Conservation (phyloP, 2,329 filamentous ascomycete genomes). For the Metarhizium sp. region DNA sequence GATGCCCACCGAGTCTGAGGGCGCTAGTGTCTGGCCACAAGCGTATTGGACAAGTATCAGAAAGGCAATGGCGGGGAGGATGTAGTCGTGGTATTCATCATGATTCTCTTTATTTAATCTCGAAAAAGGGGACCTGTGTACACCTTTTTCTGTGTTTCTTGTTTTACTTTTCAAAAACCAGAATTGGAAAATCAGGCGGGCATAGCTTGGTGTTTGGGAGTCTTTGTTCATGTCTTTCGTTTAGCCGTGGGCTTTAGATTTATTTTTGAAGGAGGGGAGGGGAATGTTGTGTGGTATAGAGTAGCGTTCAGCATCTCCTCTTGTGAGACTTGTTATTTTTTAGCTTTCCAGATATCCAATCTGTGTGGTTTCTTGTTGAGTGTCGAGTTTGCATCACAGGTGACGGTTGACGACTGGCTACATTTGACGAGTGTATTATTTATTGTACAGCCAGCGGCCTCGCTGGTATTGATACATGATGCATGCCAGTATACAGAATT, state of each 20-base stretch:
- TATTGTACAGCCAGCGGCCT: conserved; percentile 7
- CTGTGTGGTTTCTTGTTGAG: no score
- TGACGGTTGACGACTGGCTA: background rate
- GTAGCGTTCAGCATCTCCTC: background rate
- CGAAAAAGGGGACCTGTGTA: conserved; percentile 9
- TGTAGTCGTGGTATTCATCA: conserved; percentile 9
- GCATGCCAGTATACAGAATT: no score
- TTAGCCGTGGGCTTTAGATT: conserved; percentile 1
- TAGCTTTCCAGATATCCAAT: no score
- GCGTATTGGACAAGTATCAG: conserved; percentile 53
- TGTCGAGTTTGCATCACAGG: no score
- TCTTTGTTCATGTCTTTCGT: conserved; percentile 14
- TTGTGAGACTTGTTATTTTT: background rate
- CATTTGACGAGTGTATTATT: background rate
- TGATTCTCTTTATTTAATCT: background rate
- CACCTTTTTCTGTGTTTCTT: conserved; percentile 5
- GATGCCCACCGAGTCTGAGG: conserved; percentile 49
- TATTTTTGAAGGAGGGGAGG: background rate
- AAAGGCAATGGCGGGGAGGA: conserved; percentile 34
- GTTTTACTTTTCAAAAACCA: background rate
- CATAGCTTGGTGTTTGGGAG: conserved; percentile 21
- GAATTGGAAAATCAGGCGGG: background rate
- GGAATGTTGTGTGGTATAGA: background rate
- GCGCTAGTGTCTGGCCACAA: conserved; percentile 45
- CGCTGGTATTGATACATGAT: conserved; percentile 1